phyloP scores from a whole-genome alignment of 176 grass and related monocot species.

The Bolboschoenus planiculmis region DNA sequence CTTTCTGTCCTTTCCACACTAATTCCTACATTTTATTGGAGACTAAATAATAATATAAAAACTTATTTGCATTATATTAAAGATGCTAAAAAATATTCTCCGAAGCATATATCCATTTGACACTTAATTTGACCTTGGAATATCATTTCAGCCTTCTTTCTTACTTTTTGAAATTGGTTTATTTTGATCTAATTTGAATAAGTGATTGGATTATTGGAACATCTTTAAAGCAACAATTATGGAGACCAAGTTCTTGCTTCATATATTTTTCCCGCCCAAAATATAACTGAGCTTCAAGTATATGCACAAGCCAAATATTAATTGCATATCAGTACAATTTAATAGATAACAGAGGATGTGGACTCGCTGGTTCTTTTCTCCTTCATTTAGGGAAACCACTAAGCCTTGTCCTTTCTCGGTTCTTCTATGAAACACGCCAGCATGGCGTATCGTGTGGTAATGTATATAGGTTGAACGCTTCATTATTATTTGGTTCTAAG shows the following conservation, averaged over 20 bases:
- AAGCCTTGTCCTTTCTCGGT: constrained; percentile 30
- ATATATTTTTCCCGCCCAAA: not conserved
- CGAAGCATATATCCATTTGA: too few species aligned
- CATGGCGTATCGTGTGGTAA: not conserved
- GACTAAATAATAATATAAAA: too few species aligned
- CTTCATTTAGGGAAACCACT: constrained; percentile 50
- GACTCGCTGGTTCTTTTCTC: not conserved
- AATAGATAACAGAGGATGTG: not conserved
- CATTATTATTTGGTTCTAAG: not conserved
- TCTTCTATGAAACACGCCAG: not conserved
- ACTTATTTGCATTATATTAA: too few species aligned
- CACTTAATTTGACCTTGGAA: too few species aligned
- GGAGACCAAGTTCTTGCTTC: too few species aligned
- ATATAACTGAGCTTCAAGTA: not conserved
- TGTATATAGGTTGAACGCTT: not conserved
- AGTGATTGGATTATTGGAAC: too few species aligned
- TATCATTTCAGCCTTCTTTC: too few species aligned
- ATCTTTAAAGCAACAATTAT: too few species aligned
- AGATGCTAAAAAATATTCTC: too few species aligned
- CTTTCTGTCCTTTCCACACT: too few species aligned
- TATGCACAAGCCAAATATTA: not conserved
- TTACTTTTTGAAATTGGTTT: too few species aligned
- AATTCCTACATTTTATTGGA: too few species aligned
- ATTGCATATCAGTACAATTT: not conserved
- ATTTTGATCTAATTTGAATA: not conserved